Base-by-base conservation (phyloP, 2,329 filamentous ascomycete species). In the Shiraia bambusicola region DNA sequence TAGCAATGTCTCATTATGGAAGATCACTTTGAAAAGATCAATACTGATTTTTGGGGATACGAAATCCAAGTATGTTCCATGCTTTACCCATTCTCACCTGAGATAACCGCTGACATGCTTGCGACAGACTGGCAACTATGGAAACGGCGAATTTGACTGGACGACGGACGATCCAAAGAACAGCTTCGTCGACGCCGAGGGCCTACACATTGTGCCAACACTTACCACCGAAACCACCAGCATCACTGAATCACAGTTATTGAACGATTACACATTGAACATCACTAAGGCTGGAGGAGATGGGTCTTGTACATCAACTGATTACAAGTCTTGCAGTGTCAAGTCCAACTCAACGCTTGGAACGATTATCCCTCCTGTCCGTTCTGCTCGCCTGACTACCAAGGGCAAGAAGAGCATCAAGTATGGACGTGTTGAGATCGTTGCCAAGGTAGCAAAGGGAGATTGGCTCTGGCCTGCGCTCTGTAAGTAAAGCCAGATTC, bases 381-480 rank as follows among this genome's bases (percentile, higher is more conserved):
- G 81, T 54, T 91, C 88, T 0, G 88, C 82, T 11, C 84, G 88
- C 44, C 80, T 93, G 69, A 84, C 83, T 69, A 90, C 86, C 42
- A 84, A 81, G 62, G 80, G 79, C 32, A 81, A 84, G 15, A 82
- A 82, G 11, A 76, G 70, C n/a, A 86, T 93, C 73, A 87, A 83
- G 69, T 93, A 88, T 61, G 88, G 88, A 28, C 84, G 86, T 29
- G 78, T 93, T 37, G 86, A 93, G 64, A 87, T 93, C 5, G 83
- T 79, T 1, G 88, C 88, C 15, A 84, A 84, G 69, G 72, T 92
- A 28, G 87, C 88, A 2, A 69, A 75, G 37, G 88, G 88, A 34
- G 87, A 92, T 70, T 93, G 88, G 88, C 76, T 93, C 10, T 92
- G 88, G 88, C 88, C 88, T 2, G 87, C 87, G 14, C 91, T 93